Conservation (phyloP, 345 rosid genomes). For the Citrus sinensis region DNA sequence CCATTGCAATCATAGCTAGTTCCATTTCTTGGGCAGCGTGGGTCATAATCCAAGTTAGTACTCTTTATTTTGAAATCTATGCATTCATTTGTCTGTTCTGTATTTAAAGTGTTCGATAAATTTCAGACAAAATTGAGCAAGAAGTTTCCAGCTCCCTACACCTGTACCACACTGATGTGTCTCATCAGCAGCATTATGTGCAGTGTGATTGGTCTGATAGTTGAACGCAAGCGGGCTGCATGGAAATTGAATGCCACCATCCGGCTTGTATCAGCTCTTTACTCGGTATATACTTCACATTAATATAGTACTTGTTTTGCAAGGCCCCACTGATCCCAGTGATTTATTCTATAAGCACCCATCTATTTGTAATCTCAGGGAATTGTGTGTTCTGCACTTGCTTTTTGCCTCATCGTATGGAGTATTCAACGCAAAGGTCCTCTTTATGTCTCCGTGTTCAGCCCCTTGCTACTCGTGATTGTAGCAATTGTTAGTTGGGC, state of each 20-base stretch:
- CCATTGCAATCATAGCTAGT: constrained; percentile 55
- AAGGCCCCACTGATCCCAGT: background rate
- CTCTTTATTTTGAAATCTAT: background rate
- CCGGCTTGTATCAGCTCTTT: constrained; percentile 58
- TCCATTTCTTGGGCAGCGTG: constrained; percentile 65
- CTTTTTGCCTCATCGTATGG: constrained; percentile 71
- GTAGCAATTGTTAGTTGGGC: constrained; percentile 85
- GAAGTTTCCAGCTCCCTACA: constrained; percentile 79
- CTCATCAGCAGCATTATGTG: constrained; percentile 68
- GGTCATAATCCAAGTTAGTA: constrained; percentile 77
- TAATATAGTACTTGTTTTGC: background rate
- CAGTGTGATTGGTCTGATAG: constrained; percentile 34
- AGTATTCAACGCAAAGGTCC: constrained; percentile 73
- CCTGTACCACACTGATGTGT: constrained; percentile 69
- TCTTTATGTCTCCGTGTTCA: constrained; percentile 84
- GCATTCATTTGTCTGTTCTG: background rate
- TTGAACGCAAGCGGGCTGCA: constrained; percentile 37
- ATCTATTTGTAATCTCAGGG: constrained; percentile 42
- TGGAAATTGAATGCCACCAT: constrained; percentile 64
- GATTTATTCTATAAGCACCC: background rate
- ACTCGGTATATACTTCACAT: constrained; percentile 44
- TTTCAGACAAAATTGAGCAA: constrained; percentile 59
- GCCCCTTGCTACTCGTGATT: constrained; percentile 66
- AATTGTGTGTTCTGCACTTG: constrained; percentile 64
- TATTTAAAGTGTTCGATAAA: background rate